phyloP scores from a whole-genome alignment of 768 basidiomycete species.

The Termitomyces sp. region DNA sequence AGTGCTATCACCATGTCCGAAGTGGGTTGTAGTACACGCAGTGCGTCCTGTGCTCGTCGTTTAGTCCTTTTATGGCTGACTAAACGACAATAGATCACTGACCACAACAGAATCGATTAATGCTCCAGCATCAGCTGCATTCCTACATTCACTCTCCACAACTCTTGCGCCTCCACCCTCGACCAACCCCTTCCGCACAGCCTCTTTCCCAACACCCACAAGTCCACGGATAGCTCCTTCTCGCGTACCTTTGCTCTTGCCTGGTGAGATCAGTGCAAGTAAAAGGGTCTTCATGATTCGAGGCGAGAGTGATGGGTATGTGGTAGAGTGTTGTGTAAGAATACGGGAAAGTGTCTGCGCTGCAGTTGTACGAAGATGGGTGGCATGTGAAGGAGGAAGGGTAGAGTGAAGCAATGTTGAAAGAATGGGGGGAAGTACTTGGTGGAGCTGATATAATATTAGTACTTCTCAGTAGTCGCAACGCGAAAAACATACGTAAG shows the following conservation, averaged over 20 bases:
- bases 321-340: conserved; percentile 79
- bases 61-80: not conserved
- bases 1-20: conserved; percentile 60
- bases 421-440: conserved; percentile 90
- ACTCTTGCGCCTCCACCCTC: conserved; percentile 78
- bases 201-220: conserved; percentile 81
- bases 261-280: conserved; percentile 72
- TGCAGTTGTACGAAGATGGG: conserved; percentile 74
- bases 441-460: conserved; percentile 69
- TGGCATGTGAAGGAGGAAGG: conserved; percentile 69
- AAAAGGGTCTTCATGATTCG: conserved; percentile 94
- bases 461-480: not conserved
- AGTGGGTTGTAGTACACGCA: conserved; percentile 54
- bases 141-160: conserved; percentile 62
- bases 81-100: conserved; percentile 12
- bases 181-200: conserved; percentile 76
- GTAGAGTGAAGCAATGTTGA: conserved; percentile 88
- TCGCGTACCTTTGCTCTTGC: conserved; percentile 74
- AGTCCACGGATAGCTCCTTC: conserved; percentile 90
- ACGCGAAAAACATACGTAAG: conserved; percentile 67
- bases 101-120: conserved; percentile 67
- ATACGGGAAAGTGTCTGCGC: conserved; percentile 83
- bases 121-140: conserved; percentile 32
- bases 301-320: conserved; percentile 82
- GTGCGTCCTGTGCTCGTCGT: conserved; percentile 44